phyloP scores from a whole-genome alignment of 2,329 filamentous ascomycete species.

The Colletotrichum echinochloae region DNA sequence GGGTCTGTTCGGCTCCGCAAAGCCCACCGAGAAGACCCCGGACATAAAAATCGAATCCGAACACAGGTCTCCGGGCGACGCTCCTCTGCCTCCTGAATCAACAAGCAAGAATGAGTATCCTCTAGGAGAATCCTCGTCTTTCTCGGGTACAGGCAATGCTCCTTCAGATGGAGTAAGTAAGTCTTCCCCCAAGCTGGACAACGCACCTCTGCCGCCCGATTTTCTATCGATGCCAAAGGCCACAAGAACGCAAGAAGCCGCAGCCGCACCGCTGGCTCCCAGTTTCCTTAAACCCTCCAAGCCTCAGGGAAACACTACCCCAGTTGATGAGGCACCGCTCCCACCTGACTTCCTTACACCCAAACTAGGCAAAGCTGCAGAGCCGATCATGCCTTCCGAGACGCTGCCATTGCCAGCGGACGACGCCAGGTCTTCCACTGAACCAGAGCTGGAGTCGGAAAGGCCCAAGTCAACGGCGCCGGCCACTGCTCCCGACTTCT shows the following conservation, averaged over 20 bases:
- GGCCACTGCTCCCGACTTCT: constrained; percentile 34
- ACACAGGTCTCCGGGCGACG: constrained; percentile 52
- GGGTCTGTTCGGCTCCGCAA: constrained; percentile 46
- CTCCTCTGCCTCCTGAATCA: constrained; percentile 66
- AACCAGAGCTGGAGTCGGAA: constrained; percentile 24
- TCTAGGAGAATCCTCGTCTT: constrained; percentile 64
- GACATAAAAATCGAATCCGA: constrained; percentile 45
- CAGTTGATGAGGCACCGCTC: constrained; percentile 45
- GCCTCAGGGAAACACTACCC: constrained; percentile 41
- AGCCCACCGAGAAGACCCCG: constrained; percentile 40
- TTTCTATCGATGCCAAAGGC: constrained; percentile 47
- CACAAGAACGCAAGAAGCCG: constrained; percentile 37
- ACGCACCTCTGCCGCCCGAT: constrained; percentile 51
- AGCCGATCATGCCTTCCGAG: constrained; percentile 24
- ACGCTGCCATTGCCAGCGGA: constrained; percentile 27
- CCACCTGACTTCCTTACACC: constrained; percentile 44
- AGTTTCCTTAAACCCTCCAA: constrained; percentile 47
- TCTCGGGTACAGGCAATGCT: constrained; percentile 58
- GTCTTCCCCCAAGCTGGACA: constrained; percentile 41
- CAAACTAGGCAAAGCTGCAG: constrained; percentile 46
- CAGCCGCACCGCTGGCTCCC: constrained; percentile 49
- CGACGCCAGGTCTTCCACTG: neutral
- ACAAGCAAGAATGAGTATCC: constrained; percentile 65
- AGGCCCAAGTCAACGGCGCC: constrained; percentile 43
- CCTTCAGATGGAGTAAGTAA: constrained; percentile 47